phyloP scores from a whole-genome alignment of 768 basidiomycete genomes.

The Strobilomyces echinocephalus region DNA sequence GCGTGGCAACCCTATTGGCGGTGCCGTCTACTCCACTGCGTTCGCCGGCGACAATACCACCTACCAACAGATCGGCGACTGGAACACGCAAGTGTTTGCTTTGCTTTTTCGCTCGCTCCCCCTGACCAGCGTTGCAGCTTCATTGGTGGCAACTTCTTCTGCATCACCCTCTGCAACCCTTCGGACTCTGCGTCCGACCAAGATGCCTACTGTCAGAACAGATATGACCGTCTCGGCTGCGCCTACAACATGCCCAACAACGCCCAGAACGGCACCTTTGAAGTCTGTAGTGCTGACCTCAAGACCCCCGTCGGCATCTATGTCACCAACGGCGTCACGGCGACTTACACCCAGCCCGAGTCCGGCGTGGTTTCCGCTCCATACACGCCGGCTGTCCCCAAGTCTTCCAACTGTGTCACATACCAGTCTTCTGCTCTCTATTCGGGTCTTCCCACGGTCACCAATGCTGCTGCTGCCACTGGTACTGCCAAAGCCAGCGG shows the following conservation, averaged over 20 bases:
- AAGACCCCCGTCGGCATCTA: constrained; percentile 59
- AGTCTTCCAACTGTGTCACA: constrained; percentile 43
- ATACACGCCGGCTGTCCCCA: constrained; percentile 37
- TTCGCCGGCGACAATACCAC: constrained; percentile 40
- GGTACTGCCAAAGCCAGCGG: constrained; percentile 8
- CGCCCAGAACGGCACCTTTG: constrained; percentile 55
- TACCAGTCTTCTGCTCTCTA: constrained; percentile 34
- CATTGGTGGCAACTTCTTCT: constrained; percentile 62
- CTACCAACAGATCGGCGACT: constrained; percentile 55
- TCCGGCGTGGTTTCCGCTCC: constrained; percentile 32
- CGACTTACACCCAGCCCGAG: constrained; percentile 42
- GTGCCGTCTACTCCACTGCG: constrained; percentile 58
- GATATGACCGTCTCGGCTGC: constrained; percentile 70
- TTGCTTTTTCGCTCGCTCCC: background rate
- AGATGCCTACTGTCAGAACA: constrained; percentile 59
- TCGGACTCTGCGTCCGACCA: constrained; percentile 35
- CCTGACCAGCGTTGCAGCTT: constrained; percentile 36
- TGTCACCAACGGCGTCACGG: constrained; percentile 35
- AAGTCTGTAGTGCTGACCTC: constrained; percentile 60
- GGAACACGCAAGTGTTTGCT: constrained; percentile 49
- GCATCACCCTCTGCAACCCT: constrained; percentile 70
- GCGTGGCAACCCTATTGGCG: constrained; percentile 81
- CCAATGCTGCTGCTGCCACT: background rate
- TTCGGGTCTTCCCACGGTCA: constrained; percentile 19
- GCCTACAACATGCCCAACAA: constrained; percentile 66